Evolutionary conservation across 1,139 yeast species (phyloP), one percentile per base, ranked within the genome.

Genomic region (Yamadazyma oceani): DNA sequence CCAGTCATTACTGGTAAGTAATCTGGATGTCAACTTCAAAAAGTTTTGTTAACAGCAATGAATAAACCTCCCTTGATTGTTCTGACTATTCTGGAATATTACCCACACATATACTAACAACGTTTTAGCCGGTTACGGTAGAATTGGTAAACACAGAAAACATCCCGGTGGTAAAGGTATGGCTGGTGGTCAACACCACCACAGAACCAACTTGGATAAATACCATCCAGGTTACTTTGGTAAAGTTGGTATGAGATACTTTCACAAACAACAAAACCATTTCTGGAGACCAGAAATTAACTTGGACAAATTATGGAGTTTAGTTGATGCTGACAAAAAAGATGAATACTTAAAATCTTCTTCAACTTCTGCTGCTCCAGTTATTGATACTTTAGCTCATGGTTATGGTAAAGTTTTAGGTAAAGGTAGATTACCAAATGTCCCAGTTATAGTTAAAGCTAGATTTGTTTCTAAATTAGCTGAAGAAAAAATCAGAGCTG

Each of bases 201-300:
- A 94, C 96, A 89, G 97, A 87, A 89, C 92, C 74, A 89, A 89
- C 83, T 78, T 92, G 81, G 98, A 94, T 75, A 92, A 90, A 78
- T 94, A 86, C 96, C 99, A 94, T 76, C 98, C 98, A 67, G 99
- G 99, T 89, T 94, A 94, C 94, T 94, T 94, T 78, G 99, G 99
- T 86, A 94, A 94, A 82, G 97, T 94, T 73, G 99, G 99, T 90
- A 92, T 92, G 97, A 89, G 98, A 86, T 85, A 87, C 85, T 94
- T 86, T 96, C 97, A 89, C 90, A 84, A 85, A 76, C 96, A 89
- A 79, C 78, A 77, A 69, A 78, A 77, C 81, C 97, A 88, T 73
- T 85, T 84, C 90, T 92, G 98, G 97, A 85, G 79, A 75, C 97
- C 98, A 74, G 87, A 85, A 63, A 78, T 94, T 77, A 94, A 94